Percentiles rank a stretch among this genome's conserved stretches.
These are phyloP conservation scores for Aureobasidium melanogenum DNA, from an alignment of 2,329 filamentous ascomycete genomes.

Conservation along the genomic window DNA sequence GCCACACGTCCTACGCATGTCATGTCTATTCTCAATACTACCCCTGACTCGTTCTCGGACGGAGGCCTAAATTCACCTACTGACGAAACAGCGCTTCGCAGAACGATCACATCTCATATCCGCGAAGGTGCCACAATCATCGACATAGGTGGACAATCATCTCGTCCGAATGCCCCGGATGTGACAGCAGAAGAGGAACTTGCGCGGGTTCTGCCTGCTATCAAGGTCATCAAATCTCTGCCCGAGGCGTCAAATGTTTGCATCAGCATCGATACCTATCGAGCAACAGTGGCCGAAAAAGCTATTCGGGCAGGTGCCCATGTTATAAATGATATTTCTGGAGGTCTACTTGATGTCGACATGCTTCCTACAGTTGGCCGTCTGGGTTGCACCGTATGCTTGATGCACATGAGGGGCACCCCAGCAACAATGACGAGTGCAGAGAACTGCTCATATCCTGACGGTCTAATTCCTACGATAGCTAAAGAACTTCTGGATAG, in stretches of 20 bases:
- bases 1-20: slow-evolving; percentile 57
- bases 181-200: slow-evolving; percentile 67
- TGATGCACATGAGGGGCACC: slow-evolving; percentile 92
- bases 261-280: slow-evolving; percentile 90
- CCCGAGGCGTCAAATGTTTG: slow-evolving; percentile 55
- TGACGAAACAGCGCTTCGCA: slow-evolving; percentile 42
- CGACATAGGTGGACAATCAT: slow-evolving; percentile 90
- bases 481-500: slow-evolving; percentile 60
- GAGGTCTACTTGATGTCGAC: slow-evolving; percentile 63
- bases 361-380: slow-evolving; percentile 78
- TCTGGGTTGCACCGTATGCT: slow-evolving; percentile 66
- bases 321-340: slow-evolving; percentile 91
- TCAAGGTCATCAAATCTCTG: slow-evolving; percentile 60
- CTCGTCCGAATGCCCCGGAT: slow-evolving; percentile 64
- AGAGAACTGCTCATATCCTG: slow-evolving; percentile 49
- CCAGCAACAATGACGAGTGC: slow-evolving; percentile 70
- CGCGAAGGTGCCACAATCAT: slow-evolving; percentile 69
- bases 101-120: slow-evolving; percentile 55
- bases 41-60: slow-evolving; percentile 95
- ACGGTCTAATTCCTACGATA: slow-evolving; percentile 57
- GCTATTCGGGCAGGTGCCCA: slow-evolving; percentile 74
- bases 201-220: slow-evolving; percentile 67
- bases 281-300: slow-evolving; percentile 68
- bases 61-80: slow-evolving; percentile 55
- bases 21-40: slow-evolving; percentile 93